Evolutionary conservation across 345 rosid genomes (phyloP).

Genomic region (Syzygium aqueum): DNA sequence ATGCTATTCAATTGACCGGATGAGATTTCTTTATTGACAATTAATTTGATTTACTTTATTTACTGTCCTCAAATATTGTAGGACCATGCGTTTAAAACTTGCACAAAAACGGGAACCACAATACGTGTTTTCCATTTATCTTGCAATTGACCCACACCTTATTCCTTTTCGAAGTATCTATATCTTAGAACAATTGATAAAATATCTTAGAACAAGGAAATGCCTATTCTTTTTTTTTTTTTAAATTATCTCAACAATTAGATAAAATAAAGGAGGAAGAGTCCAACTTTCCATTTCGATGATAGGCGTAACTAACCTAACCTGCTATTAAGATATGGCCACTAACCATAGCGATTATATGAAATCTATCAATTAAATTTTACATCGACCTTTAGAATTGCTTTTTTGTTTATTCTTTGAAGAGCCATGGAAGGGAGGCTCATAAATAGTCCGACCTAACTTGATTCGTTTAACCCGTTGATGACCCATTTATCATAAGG

Average conservation of each 20-base stretch:
- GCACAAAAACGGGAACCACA: background rate
- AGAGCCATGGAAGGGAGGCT: background rate
- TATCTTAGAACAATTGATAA: background rate
- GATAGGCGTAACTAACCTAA: background rate
- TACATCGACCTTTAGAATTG: background rate
- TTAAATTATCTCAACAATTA: background rate
- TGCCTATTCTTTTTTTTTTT: rapidly evolving
- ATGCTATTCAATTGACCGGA: rapidly evolving
- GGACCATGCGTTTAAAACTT: background rate
- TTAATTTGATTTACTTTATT: background rate
- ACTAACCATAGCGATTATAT: background rate
- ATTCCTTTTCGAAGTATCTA: background rate
- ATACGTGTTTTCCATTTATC: background rate
- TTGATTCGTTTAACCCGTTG: too few relatives aligned
- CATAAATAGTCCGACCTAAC: too few relatives aligned
- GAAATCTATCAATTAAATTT: background rate
- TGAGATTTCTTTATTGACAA: background rate
- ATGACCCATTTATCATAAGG: too few relatives aligned
- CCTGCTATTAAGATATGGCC: too few relatives aligned
- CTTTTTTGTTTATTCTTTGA: too few relatives aligned
- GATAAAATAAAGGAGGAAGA: rapidly evolving
- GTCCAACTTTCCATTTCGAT: background rate
- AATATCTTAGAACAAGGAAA: background rate
- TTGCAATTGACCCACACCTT: background rate
- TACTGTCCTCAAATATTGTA: background rate